Evolutionary conservation across 257 asterid species (phyloP), one percentile per base, ranked within the genome.

Genomic region (Solanum boliviense): DNA sequence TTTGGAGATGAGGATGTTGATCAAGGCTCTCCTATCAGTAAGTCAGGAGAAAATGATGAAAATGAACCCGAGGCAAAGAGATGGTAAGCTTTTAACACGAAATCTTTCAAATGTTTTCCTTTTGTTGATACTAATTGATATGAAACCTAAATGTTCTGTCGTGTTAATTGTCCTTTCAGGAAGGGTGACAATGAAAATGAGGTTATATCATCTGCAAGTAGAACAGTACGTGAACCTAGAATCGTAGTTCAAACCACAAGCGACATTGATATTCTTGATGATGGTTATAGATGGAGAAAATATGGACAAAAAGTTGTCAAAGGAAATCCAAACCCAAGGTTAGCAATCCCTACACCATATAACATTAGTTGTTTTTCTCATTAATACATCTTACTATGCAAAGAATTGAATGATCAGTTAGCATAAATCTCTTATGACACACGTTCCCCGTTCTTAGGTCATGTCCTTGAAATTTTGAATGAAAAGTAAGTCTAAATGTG

Each of bases 261-360:
- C n/a, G 99, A 96, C 58, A 94, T 96, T 52, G 99, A 94, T 89
- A 95, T 96, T 87, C 99, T 96, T 34, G 98, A 95, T 73, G 99
- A 96, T 41, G 99, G 99, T 21, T 96, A 95, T 78, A 92, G 99
- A 72, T 96, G 99, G 99, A 95, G 98, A 91, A 96, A 96, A 88
- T 96, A 96, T 46, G 99, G 99, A 5, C 98, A 96, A 88, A 96
- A 96, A 88, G 98, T 96, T 82, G 99, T 97, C 23, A 95, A 97
- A 90, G 98, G 98, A 85, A 96, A 97, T 87, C 98, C 98, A 2
- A 97, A 95, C 92, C 98, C 99, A 79, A 91, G 99, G 99, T 95
- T 91, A 88, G 88, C 68, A 58, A 82, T 48, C 41, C 41, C 70
- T 82, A 82, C 11, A 82, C 41, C 29, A 9, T 81, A 29, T 0